phyloP scores from a whole-genome alignment of 116 monocot species.

The Phalaenopsis hybrid region DNA sequence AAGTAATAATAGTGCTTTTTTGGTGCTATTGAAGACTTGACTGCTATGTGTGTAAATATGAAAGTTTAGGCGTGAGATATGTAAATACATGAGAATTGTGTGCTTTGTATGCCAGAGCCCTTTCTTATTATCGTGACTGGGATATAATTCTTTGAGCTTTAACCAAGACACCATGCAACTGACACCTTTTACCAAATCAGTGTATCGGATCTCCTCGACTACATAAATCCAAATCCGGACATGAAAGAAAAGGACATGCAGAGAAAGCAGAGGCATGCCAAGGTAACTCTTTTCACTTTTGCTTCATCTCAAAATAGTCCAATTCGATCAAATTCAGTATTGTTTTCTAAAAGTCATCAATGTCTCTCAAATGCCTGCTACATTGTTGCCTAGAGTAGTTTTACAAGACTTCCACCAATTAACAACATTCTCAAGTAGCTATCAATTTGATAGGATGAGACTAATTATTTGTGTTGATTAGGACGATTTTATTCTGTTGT shows the following conservation, averaged over 20 bases:
- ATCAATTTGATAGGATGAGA: background rate
- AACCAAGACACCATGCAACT: constrained; percentile 15
- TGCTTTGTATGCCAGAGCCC: too few relatives aligned
- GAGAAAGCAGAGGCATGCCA: constrained; percentile 52
- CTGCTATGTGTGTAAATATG: too few relatives aligned
- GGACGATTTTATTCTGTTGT: background rate
- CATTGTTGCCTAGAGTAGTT: background rate
- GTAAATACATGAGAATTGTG: too few relatives aligned
- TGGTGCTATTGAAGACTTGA: too few relatives aligned
- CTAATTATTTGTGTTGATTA: background rate
- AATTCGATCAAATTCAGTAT: constrained; percentile 1
- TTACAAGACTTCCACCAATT: background rate
- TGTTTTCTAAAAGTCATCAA: background rate
- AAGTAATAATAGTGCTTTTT: too few relatives aligned
- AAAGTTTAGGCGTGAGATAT: too few relatives aligned
- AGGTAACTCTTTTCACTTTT: constrained; percentile 32
- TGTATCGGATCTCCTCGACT: constrained; percentile 98
- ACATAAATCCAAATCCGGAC: constrained; percentile 86
- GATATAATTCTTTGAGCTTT: background rate
- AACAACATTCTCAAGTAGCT: background rate
- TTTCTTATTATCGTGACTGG: background rate
- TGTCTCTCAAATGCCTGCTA: background rate
- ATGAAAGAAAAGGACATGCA: constrained; percentile 55
- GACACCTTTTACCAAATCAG: constrained; percentile 49
- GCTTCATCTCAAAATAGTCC: background rate